A percentile compares a stretch with the other conserved stretches of the same genome.
Conservation (phyloP, 75 land plant species). For the Sequoia sempervirens region DNA sequence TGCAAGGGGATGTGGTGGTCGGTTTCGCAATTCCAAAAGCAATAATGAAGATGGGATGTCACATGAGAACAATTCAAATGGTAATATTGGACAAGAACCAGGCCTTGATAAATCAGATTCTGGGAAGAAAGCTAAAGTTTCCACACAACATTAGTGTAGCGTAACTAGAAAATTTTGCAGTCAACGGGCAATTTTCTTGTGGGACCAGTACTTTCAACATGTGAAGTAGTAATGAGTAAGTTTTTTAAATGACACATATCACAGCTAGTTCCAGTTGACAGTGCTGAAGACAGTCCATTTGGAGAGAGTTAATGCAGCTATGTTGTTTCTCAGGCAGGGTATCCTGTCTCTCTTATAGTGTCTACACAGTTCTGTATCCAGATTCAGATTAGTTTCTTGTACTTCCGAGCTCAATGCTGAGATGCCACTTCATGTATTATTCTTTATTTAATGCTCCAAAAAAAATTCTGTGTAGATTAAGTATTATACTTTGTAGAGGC, state of each 20-base stretch:
- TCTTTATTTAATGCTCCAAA: slow-evolving; percentile 2
- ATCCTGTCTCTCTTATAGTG: background rate
- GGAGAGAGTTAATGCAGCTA: background rate
- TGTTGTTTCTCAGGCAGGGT: slow-evolving; percentile 9
- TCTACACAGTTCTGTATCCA: background rate
- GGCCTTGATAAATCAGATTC: background rate
- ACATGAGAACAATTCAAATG: slow-evolving; percentile 1
- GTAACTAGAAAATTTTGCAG: slow-evolving; percentile 1
- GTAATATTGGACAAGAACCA: background rate
- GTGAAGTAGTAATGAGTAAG: background rate
- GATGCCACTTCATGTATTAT: slow-evolving; percentile 7
- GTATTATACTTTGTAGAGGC: background rate
- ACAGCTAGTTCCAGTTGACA: background rate
- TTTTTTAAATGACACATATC: background rate
- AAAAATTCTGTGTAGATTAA: slow-evolving; percentile 8
- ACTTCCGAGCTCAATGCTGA: background rate
- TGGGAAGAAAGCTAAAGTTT: slow-evolving; percentile 1
- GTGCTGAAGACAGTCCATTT: background rate
- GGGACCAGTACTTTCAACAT: background rate
- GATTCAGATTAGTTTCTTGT: slow-evolving; percentile 7
- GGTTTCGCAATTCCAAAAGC: slow-evolving; percentile 65
- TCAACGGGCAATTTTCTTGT: background rate
- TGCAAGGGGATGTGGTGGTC: slow-evolving; percentile 78
- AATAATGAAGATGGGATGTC: slow-evolving; percentile 22
- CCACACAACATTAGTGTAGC: background rate